These are phyloP conservation scores for Cystofilobasidium macerans DNA, from an alignment of 768 basidiomycete genomes.

Conservation along the genomic window DNA sequence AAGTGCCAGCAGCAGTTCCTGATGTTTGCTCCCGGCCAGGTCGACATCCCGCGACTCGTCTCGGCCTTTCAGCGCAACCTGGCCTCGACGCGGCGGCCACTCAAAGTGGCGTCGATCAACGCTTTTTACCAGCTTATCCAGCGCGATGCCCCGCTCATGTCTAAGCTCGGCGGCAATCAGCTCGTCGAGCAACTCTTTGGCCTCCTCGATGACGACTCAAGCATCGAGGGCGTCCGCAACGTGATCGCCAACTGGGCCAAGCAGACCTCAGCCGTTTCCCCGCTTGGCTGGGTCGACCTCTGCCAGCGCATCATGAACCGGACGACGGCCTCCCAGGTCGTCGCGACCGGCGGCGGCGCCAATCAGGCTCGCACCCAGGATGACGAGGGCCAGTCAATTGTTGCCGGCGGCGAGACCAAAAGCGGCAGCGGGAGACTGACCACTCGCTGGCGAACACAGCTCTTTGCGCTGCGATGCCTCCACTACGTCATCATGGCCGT, in stretches of 20 bases:
- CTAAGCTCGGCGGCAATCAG: conserved; percentile 81
- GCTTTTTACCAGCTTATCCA: conserved; percentile 95
- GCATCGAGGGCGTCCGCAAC: conserved; percentile 81
- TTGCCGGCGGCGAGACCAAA: conserved; percentile 7
- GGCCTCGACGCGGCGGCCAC: conserved; percentile 64
- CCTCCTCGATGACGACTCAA: conserved; percentile 87
- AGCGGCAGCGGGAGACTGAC: conserved; percentile 26
- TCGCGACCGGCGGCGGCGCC: conserved; percentile 40
- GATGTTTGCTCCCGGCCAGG: conserved; percentile 82
- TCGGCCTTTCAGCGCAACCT: conserved; percentile 66
- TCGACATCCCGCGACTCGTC: conserved; percentile 70
- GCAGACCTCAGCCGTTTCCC: conserved; percentile 84
- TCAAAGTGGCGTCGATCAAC: conserved; percentile 90
- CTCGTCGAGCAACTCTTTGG: conserved; percentile 90
- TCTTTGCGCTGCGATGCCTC: conserved; percentile 85
- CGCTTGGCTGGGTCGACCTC: conserved; percentile 94
- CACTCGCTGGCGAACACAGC: conserved; percentile 89
- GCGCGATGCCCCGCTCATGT: conserved; percentile 81
- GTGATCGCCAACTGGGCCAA: conserved; percentile 90
- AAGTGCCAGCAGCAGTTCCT: conserved; percentile 93
- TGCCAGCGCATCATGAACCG: conserved; percentile 95
- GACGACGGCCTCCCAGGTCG: conserved; percentile 74
- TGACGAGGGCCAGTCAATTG: conserved; percentile 89
- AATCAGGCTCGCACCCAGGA: conserved; percentile 52
- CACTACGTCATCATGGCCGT: conserved; percentile 78